Evolutionary conservation across 129 eudicot species (phyloP).

Genomic region (Flaveria ramosissima): DNA sequence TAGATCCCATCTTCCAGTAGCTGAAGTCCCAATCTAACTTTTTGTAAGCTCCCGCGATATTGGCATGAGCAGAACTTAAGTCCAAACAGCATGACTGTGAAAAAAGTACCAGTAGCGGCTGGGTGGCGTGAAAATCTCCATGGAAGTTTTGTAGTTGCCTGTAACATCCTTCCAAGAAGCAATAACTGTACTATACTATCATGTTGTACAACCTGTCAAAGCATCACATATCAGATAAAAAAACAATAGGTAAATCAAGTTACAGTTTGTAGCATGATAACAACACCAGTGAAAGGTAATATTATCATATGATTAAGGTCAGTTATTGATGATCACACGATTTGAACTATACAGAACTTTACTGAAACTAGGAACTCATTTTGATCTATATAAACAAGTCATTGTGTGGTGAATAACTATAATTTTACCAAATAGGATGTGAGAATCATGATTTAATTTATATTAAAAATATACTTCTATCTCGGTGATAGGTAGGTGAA

Average conservation of each 20-base stretch:
- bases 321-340: not conserved
- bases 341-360: not conserved
- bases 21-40: slow-evolving; percentile 77
- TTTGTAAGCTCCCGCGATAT: slow-evolving; percentile 66
- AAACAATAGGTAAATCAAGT: not conserved
- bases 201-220: slow-evolving; percentile 76
- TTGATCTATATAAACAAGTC: not conserved
- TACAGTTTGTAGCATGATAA: not conserved
- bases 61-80: slow-evolving; percentile 84
- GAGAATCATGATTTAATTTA: not conserved
- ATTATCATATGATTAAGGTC: not conserved
- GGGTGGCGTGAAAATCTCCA: slow-evolving; percentile 96
- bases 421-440: not conserved
- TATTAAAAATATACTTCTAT: not conserved
- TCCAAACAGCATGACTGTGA: slow-evolving; percentile 95
- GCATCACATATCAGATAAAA: not conserved
- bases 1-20: slow-evolving; percentile 91
- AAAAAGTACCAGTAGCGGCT: slow-evolving; percentile 93
- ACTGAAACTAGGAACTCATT: not conserved
- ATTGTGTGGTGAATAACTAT: not conserved
- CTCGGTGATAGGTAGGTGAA: not conserved
- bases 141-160: slow-evolving; percentile 74
- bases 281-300: not conserved
- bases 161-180: slow-evolving; percentile 93
- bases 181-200: slow-evolving; percentile 85